Base-by-base conservation (phyloP, 2,329 filamentous ascomycete genomes). In the Lasiodiplodia citricola region DNA sequence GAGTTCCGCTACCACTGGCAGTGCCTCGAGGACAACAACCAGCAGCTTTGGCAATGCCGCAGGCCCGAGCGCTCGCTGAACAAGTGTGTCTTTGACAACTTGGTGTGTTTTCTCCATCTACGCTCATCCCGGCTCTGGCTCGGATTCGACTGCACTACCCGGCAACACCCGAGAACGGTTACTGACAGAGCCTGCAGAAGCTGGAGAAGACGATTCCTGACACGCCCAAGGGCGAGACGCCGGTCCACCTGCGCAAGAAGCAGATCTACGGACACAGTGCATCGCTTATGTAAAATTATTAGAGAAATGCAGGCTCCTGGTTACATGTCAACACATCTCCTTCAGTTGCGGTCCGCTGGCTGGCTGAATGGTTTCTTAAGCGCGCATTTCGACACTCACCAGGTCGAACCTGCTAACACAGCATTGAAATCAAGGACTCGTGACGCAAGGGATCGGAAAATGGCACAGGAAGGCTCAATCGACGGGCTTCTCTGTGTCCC, bases 11-110 rank as follows among this genome's bases (percentile, higher is more conserved):
- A 88, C 77, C 96, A 99, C 85, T 99, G 94, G 94, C 87, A 93
- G 77, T 99, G 96, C 79, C 87, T 99, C 69, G 96, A 99, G 78
- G 91, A 97, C 84, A 94, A 96, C 85, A 99, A 99, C 86, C 96
- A 99, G 79, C 93, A 97, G 83, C 85, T 98, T 70, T 99, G 93
- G 92, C 93, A 98, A 78, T 99, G 96, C 85, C 89, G 96, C 75
- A 90, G 90, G 77, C 86, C 88, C 72, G 96, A 99, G 86, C 91
- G 93, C 88, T 90, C 90, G 79, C 85, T 99, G 76, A 99, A 97
- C 87, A 91, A 91, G 84, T 99, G 96, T 82, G 94, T 97, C 60
- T 98, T 92, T 79, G 91, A 97, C 74, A 98, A 97, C 80, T 83
- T 99, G 85, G 96, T 99, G 86, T 71, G 92, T 86, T 13, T 35